phyloP scores from a whole-genome alignment of 441 rosid species.

The Codiaeum variegatum region DNA sequence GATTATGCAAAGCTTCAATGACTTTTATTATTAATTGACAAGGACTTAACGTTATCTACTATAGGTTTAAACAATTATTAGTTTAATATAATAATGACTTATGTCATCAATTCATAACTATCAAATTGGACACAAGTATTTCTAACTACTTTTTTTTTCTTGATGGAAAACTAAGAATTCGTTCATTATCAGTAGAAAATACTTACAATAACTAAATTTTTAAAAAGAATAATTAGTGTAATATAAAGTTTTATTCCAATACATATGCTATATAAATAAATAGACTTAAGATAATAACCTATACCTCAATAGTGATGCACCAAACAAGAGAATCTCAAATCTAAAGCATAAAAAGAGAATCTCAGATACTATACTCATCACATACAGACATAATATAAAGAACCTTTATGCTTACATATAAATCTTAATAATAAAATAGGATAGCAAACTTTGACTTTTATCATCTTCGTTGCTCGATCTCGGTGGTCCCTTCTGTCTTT shows the following conservation, averaged over 20 bases:
- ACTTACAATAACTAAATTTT: too few species aligned
- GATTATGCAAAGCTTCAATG: slow-evolving; percentile 76
- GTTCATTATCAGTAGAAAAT: too few species aligned
- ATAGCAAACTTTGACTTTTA: not conserved
- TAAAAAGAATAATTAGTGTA: too few species aligned
- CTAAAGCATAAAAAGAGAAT: not conserved
- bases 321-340: not conserved
- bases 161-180: too few species aligned
- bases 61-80: too few species aligned
- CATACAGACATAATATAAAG: not conserved
- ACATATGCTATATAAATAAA: not conserved
- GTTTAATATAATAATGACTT: not conserved
- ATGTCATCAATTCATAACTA: too few species aligned
- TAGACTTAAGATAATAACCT: not conserved
- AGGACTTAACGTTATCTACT: slow-evolving; percentile 33
- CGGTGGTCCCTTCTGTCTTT: too few species aligned
- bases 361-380: not conserved
- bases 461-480: too few species aligned
- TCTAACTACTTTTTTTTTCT: too few species aligned
- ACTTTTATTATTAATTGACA: slow-evolving; percentile 94
- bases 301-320: not conserved
- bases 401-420: not conserved
- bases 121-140: too few species aligned
- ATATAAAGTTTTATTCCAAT: not conserved
- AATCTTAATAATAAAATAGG: not conserved